phyloP scores from a whole-genome alignment of 768 basidiomycete species.

The Pleurotus citrinopileatus region DNA sequence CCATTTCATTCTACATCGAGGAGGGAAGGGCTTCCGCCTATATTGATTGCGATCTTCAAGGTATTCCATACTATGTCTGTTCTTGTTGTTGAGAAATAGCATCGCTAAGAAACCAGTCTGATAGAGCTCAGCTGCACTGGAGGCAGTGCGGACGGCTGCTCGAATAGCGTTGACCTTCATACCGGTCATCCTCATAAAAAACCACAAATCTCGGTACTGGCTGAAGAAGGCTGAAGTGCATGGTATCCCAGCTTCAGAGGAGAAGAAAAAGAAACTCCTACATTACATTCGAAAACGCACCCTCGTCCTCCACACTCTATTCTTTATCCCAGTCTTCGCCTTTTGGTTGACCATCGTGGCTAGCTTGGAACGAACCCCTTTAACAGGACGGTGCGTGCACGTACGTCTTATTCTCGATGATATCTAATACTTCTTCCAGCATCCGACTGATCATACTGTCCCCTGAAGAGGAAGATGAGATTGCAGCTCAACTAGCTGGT shows the following conservation, averaged over 20 bases:
- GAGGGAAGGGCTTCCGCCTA: slow-evolving; percentile 27
- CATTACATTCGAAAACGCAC: slow-evolving; percentile 47
- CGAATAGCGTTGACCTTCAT: slow-evolving; percentile 75
- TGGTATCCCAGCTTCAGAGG: slow-evolving; percentile 49
- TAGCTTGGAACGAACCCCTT: slow-evolving; percentile 72
- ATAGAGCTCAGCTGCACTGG: slow-evolving; percentile 76
- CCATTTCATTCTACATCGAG: slow-evolving; percentile 40
- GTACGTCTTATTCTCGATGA: neutral
- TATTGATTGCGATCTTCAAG: slow-evolving; percentile 67
- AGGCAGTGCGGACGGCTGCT: slow-evolving; percentile 64
- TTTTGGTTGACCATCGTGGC: slow-evolving; percentile 72
- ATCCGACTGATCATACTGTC: slow-evolving; percentile 88
- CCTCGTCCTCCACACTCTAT: slow-evolving; percentile 47
- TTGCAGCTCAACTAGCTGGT: slow-evolving; percentile 79
- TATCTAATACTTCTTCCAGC: slow-evolving; percentile 33
- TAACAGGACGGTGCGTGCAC: slow-evolving; percentile 74
- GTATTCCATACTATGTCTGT: slow-evolving; percentile 33
- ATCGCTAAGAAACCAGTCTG: slow-evolving; percentile 1
- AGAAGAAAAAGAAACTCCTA: slow-evolving; percentile 45
- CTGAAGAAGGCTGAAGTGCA: slow-evolving; percentile 52
- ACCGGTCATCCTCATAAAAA: slow-evolving; percentile 64
- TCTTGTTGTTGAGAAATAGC: neutral
- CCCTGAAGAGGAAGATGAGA: slow-evolving; percentile 89
- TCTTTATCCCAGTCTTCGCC: slow-evolving; percentile 58
- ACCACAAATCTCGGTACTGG: slow-evolving; percentile 44